phyloP scores from a whole-genome alignment of 2,329 filamentous ascomycete genomes.

The Chlorencoelia australis region DNA sequence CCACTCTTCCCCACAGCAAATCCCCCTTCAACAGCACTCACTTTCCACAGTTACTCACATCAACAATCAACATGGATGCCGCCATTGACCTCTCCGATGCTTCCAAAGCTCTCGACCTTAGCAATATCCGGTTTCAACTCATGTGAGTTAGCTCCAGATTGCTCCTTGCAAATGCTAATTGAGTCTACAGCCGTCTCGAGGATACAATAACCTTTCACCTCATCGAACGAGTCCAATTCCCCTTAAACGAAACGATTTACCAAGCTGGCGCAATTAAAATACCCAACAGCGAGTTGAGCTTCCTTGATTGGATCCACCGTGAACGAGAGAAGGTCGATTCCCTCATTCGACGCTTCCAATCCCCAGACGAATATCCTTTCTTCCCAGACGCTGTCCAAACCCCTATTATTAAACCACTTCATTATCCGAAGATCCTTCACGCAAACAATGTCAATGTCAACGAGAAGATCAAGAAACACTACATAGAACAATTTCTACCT shows the following conservation, averaged over 20 bases:
- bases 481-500: slow-evolving; percentile 75
- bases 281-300: slow-evolving; percentile 61
- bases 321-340: slow-evolving; percentile 90
- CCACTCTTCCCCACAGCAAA: not conserved
- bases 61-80: slow-evolving; percentile 68
- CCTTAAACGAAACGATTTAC: slow-evolving; percentile 84
- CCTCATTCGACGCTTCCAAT: slow-evolving; percentile 86
- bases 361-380: slow-evolving; percentile 95
- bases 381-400: slow-evolving; percentile 72
- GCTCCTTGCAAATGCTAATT: not conserved
- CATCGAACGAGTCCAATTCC: slow-evolving; percentile 97
- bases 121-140: slow-evolving; percentile 85
- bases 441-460: slow-evolving; percentile 88
- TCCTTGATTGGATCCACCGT: slow-evolving; percentile 88
- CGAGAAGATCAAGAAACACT: slow-evolving; percentile 72
- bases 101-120: slow-evolving; percentile 76
- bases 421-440: slow-evolving; percentile 84
- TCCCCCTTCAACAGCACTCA: too few species aligned
- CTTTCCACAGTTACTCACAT: too few species aligned
- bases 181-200: slow-evolving; percentile 76
- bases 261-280: slow-evolving; percentile 67
- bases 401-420: slow-evolving; percentile 76
- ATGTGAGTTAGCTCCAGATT: slow-evolving; percentile 53
- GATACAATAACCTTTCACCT: slow-evolving; percentile 96
- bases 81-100: slow-evolving; percentile 81